Evolutionary conservation across 345 rosid species (phyloP).

Genomic region (Eucalyptus paniculata): DNA sequence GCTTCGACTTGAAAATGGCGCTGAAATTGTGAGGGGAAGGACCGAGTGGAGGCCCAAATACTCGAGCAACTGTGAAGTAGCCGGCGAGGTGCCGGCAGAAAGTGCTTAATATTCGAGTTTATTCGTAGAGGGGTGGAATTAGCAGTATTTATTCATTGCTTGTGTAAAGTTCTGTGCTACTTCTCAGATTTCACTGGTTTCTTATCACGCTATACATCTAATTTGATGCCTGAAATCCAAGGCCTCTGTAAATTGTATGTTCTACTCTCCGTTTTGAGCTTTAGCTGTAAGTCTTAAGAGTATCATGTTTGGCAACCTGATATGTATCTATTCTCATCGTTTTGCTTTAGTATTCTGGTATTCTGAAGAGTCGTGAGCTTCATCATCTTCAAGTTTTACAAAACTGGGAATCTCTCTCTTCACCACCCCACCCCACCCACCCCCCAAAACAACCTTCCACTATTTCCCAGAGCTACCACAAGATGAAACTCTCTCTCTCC

Average conservation of each 20-base stretch:
- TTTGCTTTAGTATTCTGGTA: not conserved
- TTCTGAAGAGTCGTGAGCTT: not conserved
- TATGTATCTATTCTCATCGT: not conserved
- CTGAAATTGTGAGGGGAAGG: conserved; percentile 86
- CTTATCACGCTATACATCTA: not conserved
- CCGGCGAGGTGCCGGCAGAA: conserved; percentile 18
- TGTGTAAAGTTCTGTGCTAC: conserved; percentile 11
- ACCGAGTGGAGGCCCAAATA: conserved; percentile 81
- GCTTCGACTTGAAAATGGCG: conserved; percentile 77
- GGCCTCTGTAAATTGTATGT: conserved; percentile 12
- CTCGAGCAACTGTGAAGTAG: conserved; percentile 4
- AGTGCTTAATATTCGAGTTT: conserved; percentile 1
- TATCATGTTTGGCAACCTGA: not conserved
- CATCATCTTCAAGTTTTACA: not conserved
- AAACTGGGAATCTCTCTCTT: not conserved
- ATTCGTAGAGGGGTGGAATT: not conserved
- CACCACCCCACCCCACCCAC: no score
- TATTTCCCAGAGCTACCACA: no score
- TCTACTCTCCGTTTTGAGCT: not conserved
- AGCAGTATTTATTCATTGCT: not conserved
- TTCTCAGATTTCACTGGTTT: conserved; percentile 6
- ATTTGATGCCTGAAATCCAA: not conserved
- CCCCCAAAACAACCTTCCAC: no score
- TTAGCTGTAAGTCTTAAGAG: not conserved
- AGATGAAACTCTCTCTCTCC: not conserved